A percentile compares a stretch with the other conserved stretches of the same genome.
Conservation (phyloP, 306 rosid species). For the Prunus mira region DNA sequence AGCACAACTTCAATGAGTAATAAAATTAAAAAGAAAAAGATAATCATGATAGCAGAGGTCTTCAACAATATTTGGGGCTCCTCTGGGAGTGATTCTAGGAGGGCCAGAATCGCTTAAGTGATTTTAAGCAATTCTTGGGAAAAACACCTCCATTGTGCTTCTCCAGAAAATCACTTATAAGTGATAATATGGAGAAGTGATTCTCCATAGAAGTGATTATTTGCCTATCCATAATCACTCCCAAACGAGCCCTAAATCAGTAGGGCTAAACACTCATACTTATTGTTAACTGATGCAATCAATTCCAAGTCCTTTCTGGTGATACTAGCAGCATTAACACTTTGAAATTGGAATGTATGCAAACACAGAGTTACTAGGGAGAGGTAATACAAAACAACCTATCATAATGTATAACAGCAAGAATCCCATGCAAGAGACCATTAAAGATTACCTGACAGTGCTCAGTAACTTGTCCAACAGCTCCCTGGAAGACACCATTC, state of each 20-base stretch:
- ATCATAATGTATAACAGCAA: neutral
- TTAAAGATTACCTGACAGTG: slow-evolving; percentile 35
- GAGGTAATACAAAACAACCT: neutral
- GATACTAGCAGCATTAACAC: neutral
- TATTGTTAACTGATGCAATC: neutral
- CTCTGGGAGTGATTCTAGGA: no score
- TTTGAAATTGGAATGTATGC: neutral
- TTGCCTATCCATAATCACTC: no score
- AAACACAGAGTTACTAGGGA: neutral
- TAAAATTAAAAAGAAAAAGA: neutral
- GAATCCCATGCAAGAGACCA: neutral
- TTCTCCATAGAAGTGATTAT: no score
- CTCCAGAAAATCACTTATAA: no score
- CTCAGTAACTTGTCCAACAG: slow-evolving; percentile 32
- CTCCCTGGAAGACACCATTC: slow-evolving; percentile 34
- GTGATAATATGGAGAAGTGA: no score
- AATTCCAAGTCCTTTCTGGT: neutral
- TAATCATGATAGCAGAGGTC: neutral
- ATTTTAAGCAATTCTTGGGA: no score
- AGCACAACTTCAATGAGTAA: neutral
- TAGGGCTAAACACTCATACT: neutral
- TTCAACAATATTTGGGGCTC: neutral
- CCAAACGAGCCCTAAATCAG: neutral
- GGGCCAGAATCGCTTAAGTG: no score
- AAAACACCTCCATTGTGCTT: no score